Evolutionary conservation across 495 filamentous ascomycete genomes (phyloP).

Genomic region (Melanomma pulvis-pyrius): DNA sequence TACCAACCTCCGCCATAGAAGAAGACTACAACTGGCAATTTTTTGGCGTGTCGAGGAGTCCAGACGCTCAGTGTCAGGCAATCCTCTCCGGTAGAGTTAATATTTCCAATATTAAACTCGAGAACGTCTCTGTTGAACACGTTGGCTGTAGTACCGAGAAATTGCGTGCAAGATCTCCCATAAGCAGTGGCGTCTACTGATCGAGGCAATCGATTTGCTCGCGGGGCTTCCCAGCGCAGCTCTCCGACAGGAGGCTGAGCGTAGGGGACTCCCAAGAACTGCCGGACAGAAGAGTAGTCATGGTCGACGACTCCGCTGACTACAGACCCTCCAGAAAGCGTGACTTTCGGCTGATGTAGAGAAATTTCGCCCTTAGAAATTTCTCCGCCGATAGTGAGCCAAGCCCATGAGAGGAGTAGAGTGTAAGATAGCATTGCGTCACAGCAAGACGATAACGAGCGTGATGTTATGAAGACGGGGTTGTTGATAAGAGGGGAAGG

Average conservation of each 20-base stretch:
- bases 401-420: background rate
- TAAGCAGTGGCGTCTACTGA: conserved; percentile 40
- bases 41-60: conserved; percentile 44
- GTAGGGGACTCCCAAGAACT: conserved; percentile 50
- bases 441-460: background rate
- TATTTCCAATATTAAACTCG: conserved; percentile 8
- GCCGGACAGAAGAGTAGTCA: conserved; percentile 35
- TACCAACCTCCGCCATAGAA: conserved; percentile 52
- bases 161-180: conserved; percentile 47
- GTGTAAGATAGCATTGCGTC: background rate
- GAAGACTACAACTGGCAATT: conserved; percentile 52
- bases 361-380: background rate
- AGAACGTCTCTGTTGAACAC: background rate
- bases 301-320: conserved; percentile 4
- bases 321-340: background rate
- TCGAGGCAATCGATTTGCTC: conserved; percentile 39
- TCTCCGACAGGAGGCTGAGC: conserved; percentile 46
- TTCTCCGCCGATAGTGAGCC: background rate
- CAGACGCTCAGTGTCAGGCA: conserved; percentile 21
- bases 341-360: background rate
- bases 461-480: background rate
- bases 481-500: background rate
- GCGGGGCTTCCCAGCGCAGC: conserved; percentile 48
- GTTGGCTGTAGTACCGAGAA: conserved; percentile 20
- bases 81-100: conserved; percentile 7